A percentile compares a stretch with the other conserved stretches of the same genome.
Conservation (phyloP, 148 eudicot genomes). For the Suaeda aralocaspica region DNA sequence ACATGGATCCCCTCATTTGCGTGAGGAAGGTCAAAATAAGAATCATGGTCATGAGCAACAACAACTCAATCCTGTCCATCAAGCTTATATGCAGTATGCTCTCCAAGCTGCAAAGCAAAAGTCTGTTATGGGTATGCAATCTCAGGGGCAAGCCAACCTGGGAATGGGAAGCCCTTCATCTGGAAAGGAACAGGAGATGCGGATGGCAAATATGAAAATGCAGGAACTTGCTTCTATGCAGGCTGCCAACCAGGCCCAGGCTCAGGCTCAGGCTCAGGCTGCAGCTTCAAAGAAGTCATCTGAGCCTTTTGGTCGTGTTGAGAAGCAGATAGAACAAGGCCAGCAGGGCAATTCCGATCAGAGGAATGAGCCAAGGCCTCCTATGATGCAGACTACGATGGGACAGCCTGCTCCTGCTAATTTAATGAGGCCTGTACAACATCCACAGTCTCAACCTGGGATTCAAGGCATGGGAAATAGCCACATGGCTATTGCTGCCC, state of each 20-base stretch:
- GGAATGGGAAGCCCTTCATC: conserved; percentile 50
- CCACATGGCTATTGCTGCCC: conserved; percentile 69
- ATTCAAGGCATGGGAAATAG: conserved; percentile 48
- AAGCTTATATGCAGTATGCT: conserved; percentile 76
- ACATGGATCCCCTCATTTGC: conserved; percentile 45
- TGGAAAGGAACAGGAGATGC: conserved; percentile 53
- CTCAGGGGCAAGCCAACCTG: conserved; percentile 61
- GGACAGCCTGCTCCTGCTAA: conserved; percentile 49
- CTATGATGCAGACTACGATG: conserved; percentile 40
- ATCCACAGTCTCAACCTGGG: conserved; percentile 50
- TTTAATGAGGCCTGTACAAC: conserved; percentile 44
- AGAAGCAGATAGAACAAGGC: conserved; percentile 47
- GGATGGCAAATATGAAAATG: conserved; percentile 42
- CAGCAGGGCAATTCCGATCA: conserved; percentile 48
- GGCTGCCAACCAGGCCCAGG: conserved; percentile 52
- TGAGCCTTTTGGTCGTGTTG: conserved; percentile 49
- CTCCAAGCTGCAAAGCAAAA: conserved; percentile 70
- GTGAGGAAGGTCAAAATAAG: conserved; percentile 61
- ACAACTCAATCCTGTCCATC: conserved; percentile 59
- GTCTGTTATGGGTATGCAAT: conserved; percentile 50
- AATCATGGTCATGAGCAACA: conserved; percentile 70
- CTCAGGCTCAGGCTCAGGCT: conserved; percentile 50
- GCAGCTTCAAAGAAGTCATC: conserved; percentile 54
- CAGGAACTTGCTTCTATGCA: conserved; percentile 50
- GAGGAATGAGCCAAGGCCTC: conserved; percentile 51